Evolutionary conservation across 2,329 filamentous ascomycete species (phyloP).

Genomic region (Phaeosphaeria sp.): DNA sequence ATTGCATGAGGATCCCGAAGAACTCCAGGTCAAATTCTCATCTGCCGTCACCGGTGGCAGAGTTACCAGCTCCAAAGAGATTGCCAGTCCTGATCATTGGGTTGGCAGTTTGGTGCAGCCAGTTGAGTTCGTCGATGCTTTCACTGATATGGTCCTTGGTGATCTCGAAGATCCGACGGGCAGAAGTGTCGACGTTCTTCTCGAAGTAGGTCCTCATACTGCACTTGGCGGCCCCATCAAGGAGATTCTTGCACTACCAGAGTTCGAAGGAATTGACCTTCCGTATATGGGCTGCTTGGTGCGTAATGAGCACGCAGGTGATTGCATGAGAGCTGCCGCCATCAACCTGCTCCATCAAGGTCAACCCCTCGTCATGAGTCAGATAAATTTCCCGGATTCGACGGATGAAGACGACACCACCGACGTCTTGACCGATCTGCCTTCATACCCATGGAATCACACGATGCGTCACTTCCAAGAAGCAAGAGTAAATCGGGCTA

Average conservation of each 20-base stretch:
- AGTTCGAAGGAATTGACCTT: slow-evolving; percentile 21
- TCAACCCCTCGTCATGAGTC: too few species aligned
- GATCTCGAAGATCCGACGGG: neutral
- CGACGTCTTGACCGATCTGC: too few species aligned
- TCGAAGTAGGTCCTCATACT: slow-evolving; percentile 40
- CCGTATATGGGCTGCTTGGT: slow-evolving; percentile 14
- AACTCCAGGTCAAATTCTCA: neutral
- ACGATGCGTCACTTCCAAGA: neutral
- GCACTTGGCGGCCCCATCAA: slow-evolving; percentile 51
- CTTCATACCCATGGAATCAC: neutral
- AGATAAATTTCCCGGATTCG: too few species aligned
- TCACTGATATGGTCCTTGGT: slow-evolving; percentile 5
- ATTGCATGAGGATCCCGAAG: too few species aligned
- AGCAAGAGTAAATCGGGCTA: neutral
- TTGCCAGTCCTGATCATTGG: slow-evolving; percentile 22
- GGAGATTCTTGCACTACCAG: slow-evolving; percentile 29
- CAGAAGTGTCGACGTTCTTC: slow-evolving; percentile 6
- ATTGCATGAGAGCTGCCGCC: too few species aligned
- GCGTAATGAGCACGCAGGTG: slow-evolving; percentile 10
- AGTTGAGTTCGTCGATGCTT: slow-evolving; percentile 22
- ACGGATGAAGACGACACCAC: too few species aligned
- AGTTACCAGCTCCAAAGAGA: neutral
- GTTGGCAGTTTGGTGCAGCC: slow-evolving; percentile 22
- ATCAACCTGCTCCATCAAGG: too few species aligned
- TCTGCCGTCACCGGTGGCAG: slow-evolving; percentile 4